Evolutionary conservation across 768 basidiomycete genomes (phyloP), one percentile per base, ranked within the genome.

Genomic region (Cubamyces lactineus): DNA sequence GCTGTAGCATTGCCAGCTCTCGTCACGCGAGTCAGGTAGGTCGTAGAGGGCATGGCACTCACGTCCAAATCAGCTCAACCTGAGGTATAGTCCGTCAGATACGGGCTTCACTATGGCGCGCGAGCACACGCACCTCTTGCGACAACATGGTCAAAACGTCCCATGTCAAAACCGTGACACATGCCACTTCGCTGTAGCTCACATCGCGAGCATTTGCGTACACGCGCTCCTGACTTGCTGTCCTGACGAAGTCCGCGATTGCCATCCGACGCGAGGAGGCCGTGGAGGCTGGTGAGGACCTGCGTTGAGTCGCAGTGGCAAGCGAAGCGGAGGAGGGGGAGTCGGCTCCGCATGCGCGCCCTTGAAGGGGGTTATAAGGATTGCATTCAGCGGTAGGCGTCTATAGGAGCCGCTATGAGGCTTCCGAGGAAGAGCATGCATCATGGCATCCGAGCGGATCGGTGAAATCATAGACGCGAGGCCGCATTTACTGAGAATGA

Each of bases 21-120:
- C 24, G n/a, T n/a, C 40, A 50, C 19, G 6, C 8, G 5, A 8
- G 21, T 7, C 11, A 23, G 17, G 9, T 5, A 12, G 16, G 3
- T 9, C 19, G 1, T 28, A 40, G 5, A 17, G 52, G 28, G 15
- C 11, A 21, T 38, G 11, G 13, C 11, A 50, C 69, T 51, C 41
- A 70, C 70, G 39, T 57, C 70, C 70, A 71, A 12, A 71, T 67
- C 40, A 62, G 53, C 17, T 71, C 69, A 4, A 70, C 60, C 70
- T 71, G 43, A 1, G 45, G 17, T 7, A 12, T 23, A 11, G 28
- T 30, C n/a, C 8, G 45, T 24, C 24, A 55, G 9, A 38, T 21
- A 2, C 17, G n/a, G 16, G n/a, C 26, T 19, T 7, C 15, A 34
- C 28, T 3, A 34, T 30, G 5, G 9, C 34, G 34, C 34, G 34